Evolutionary conservation across 371 early-diverging fungal species (phyloP), one percentile per base, ranked within the genome.

Genomic region (Mucor irregularis): DNA sequence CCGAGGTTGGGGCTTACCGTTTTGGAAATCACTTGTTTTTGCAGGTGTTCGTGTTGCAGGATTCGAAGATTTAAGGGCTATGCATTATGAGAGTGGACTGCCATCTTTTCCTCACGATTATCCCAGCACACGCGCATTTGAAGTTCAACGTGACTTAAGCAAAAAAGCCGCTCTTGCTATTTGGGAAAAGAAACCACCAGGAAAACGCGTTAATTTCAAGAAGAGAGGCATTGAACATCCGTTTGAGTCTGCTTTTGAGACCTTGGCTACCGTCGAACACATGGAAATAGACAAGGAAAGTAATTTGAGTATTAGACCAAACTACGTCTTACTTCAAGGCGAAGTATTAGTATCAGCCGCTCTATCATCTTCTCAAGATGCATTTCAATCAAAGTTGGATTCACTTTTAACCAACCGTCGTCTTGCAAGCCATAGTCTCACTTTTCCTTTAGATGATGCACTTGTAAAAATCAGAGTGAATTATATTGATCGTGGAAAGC

Each of bases 1-100:
- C 11, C 68, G 73, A n/a, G 91, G 89, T 0, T 94, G 88, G 82
- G 94, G 85, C 1, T 85, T 88, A 72, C 67, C 86, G 0, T 86
- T 97, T 56, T 97, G 96, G 96, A 87, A 90, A 66, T 82, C 90
- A 8, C 71, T 97, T 9, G 73, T 88, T 7, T 96, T 91, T 80
- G 94, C 93, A 0, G 98, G 97, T 11, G 93, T 90, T 1, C 83
- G 93, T 26, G 87, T 85, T 1, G 89, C 84, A 26, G 94, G 83
- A 8, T 62, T 76, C 31, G 57, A 84, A 3, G 85, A 87, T 56
- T 49, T 81, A 1, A 65, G 72, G 22, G 70, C 74, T n/a, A 77
- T 82, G 59, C 77, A 82, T 29, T 84, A 81, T 47, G 85, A 87
- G 62, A 69, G 75, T 11, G 76, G 83, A 1, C 59, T 63, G 13